A percentile compares a stretch with the other conserved stretches of the same genome.
Conservation (phyloP, 176 grass and related monocot species). For the Bothriochloa decipiens region DNA sequence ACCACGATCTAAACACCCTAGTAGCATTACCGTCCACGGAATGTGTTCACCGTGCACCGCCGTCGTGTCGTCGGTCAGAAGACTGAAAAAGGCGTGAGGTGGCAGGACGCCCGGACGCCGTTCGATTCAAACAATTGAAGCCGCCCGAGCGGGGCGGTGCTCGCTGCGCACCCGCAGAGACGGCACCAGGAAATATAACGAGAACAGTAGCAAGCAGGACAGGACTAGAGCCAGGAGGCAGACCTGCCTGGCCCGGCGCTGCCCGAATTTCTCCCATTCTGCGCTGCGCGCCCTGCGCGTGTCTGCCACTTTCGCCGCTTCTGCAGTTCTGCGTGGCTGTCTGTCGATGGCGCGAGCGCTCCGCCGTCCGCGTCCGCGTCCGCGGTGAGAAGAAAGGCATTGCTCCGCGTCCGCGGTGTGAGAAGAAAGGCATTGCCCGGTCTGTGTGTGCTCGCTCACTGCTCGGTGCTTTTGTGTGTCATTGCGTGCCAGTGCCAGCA, state of each 20-base stretch:
- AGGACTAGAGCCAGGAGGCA: not conserved
- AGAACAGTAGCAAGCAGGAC: not conserved
- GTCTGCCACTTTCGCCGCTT: conserved; percentile 27
- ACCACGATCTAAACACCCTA: too few species aligned
- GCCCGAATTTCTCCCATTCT: conserved; percentile 31
- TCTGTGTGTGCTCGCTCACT: too few species aligned
- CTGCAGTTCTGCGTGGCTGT: not conserved
- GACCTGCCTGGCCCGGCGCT: not conserved
- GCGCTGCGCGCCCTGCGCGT: conserved; percentile 14
- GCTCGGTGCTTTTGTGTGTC: not conserved
- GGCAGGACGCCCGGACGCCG: conserved; percentile 22
- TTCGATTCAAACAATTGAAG: conserved; percentile 45
- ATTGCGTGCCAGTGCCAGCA: not conserved
- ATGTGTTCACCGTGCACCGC: not conserved
- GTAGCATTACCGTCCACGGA: not conserved
- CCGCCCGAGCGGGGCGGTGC: not conserved
- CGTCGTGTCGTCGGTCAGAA: not conserved
- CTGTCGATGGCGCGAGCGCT: not conserved
- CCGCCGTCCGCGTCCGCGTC: not conserved
- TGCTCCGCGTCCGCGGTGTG: not conserved
- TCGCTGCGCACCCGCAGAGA: not conserved
- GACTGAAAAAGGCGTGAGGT: not conserved
- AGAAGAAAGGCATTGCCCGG: not conserved
- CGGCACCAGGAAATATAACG: not conserved
- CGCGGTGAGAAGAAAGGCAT: not conserved